Evolutionary conservation across 331 rosid species (phyloP), one percentile per base, ranked within the genome.

Genomic region (Prunus yedoensis): DNA sequence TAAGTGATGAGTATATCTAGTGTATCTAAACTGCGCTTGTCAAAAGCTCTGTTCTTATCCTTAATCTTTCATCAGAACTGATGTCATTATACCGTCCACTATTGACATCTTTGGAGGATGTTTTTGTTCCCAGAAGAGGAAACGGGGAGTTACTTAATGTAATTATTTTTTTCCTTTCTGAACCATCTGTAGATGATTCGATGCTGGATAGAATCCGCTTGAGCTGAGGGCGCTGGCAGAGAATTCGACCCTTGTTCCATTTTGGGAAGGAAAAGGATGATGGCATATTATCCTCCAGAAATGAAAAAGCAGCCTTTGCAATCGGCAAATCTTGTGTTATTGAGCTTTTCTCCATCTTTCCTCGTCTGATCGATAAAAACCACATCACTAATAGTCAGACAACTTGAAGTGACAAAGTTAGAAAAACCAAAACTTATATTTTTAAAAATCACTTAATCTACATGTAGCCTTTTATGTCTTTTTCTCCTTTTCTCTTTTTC

Each of bases 231-330:
- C 83, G 84, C 77, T 62, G 93, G 80, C 98, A 93, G 83, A 91
- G 71, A 77, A 91, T 84, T 80, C 97, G 91, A 68, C 97, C 93
- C 62, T 80, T 87, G 89, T 88, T 93, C 97, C 98, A 93, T 52
- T 78, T 72, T 8, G 97, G 89, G 84, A 91, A 93, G 47, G 68
- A 63, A 62, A 93, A 91, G 73, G 89, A 86, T 0, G 88, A 78
- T 18, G 86, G 64, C 66, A 80, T 82, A 43, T 81, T 87, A 70
- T 88, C 97, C 83, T 85, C 90, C 60, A 93, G 84, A 83, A 91
- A 88, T 50, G 87, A 84, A 76, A 82, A 84, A 30, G 88, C 92
- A 70, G 92, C 87, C 88, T 87, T 93, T 60, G 97, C 86, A 1
- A 91, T 68, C 0, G 89, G 96, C 47, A 86, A 77, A 11, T 87